phyloP scores from a whole-genome alignment of 2,329 filamentous ascomycete genomes.

The Arthrobotrys sphaeroides region DNA sequence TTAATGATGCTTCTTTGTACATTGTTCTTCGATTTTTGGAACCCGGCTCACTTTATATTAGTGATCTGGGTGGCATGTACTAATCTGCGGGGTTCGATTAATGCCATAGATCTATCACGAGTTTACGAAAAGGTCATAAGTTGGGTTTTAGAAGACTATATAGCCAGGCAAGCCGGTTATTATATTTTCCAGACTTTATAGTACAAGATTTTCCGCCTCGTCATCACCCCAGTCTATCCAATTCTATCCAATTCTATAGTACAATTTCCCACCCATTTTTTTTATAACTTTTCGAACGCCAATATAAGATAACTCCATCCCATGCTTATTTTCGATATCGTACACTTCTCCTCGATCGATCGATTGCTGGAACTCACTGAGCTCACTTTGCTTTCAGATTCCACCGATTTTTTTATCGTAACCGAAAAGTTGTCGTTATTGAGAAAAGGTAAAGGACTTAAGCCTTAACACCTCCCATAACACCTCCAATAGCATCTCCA shows the following conservation, averaged over 20 bases:
- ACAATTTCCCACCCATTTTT: not conserved
- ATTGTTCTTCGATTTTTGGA: not conserved
- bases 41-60: too few species aligned
- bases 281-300: not conserved
- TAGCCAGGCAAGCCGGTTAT: not conserved
- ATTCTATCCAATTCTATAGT: not conserved
- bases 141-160: not conserved
- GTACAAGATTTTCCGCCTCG: not conserved
- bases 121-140: too few species aligned
- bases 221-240: too few species aligned
- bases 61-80: too few species aligned
- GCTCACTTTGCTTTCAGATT: not conserved
- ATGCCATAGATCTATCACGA: too few species aligned
- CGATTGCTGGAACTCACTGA: not conserved
- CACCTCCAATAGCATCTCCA: not conserved
- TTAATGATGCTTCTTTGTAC: not conserved
- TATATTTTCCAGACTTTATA: not conserved
- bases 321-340: not conserved
- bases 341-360: not conserved
- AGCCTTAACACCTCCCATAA: conserved; percentile 5
- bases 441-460: not conserved
- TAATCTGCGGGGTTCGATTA: too few species aligned
- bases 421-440: not conserved
- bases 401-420: not conserved
- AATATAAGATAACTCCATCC: not conserved